phyloP scores from a whole-genome alignment of 2,329 filamentous ascomycete species.

The Westerdykella aurantiaca region DNA sequence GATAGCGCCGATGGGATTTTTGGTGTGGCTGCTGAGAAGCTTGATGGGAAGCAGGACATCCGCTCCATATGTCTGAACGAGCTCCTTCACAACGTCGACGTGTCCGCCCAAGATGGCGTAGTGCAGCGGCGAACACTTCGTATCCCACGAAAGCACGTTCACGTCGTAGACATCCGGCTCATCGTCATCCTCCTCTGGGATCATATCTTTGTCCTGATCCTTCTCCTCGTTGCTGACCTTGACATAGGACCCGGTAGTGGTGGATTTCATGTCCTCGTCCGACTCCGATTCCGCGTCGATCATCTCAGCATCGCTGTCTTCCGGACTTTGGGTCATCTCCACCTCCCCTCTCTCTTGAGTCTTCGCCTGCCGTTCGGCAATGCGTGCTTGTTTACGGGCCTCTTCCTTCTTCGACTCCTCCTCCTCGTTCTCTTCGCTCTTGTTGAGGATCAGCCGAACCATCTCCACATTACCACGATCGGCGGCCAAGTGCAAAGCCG shows the following conservation, averaged over 20 bases:
- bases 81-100: conserved; percentile 59
- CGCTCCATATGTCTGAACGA: conserved; percentile 67
- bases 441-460: conserved; percentile 64
- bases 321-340: background rate
- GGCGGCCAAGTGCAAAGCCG: conserved; percentile 76
- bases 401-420: conserved; percentile 57
- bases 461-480: conserved; percentile 63
- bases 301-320: conserved; percentile 29
- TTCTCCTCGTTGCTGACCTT: conserved; percentile 54
- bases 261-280: conserved; percentile 25
- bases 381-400: conserved; percentile 35
- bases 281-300: conserved; percentile 48
- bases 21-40: conserved; percentile 46
- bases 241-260: conserved; percentile 65
- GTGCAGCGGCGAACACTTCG: conserved; percentile 67
- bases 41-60: conserved; percentile 73
- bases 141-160: conserved; percentile 75
- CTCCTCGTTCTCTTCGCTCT: conserved; percentile 68
- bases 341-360: background rate
- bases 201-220: conserved; percentile 38
- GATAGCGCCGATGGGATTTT: conserved; percentile 54
- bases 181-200: conserved; percentile 53
- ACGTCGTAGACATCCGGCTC: conserved; percentile 77
- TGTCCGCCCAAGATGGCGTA: conserved; percentile 72
- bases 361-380: conserved; percentile 9